Evolutionary conservation across 2,329 filamentous ascomycete genomes (phyloP), one percentile per base, ranked within the genome.

Genomic region (Stemphylium lycopersici): DNA sequence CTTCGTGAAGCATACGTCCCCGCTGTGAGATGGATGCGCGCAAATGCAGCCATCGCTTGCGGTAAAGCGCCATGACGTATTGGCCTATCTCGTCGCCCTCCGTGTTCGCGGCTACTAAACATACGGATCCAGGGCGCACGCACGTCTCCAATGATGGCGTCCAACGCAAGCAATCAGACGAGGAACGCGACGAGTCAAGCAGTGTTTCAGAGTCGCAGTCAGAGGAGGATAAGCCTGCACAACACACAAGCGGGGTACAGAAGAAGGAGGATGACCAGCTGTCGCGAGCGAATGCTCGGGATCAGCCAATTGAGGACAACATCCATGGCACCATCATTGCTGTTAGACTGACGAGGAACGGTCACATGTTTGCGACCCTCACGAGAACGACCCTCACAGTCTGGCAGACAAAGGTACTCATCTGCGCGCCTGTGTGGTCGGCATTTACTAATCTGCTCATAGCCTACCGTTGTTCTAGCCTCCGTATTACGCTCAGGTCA

Each of bases 391-490:
- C 90, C 11, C 86, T 99, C 74, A 91, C 90, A n/a, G 83, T 99
- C 63, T 99, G 95, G 95, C 95, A 99, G 78, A 93, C 91, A 50
- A 93, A 93, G 84, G 91, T 92, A 82, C 29, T 22, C 56, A 81
- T 59, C n/a, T 68, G 31, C 37, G 55, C 49, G 43, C 38, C n/a
- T 55, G 40, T 38, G 52, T 16, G 37, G 34, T 24, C 26, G 22
- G 24, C 42, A 39, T 49, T 56, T 62, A 49, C 69, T 72, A 58
- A 68, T 61, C 24, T 57, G 26, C 61, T 61, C 62, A 71, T 49
- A 96, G 90, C 95, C 95, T 43, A 93, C 91, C 48, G 92, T 93
- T 20, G 86, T 97, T 26, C 84, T 98, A 48, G 92, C 92, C 55
- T 86, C 92, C 22, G 87, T 97, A 42, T 83, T 92, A 55, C 90